Evolutionary conservation across 805 yeast species (phyloP).

Genomic region (Candida arabinofermentans): DNA sequence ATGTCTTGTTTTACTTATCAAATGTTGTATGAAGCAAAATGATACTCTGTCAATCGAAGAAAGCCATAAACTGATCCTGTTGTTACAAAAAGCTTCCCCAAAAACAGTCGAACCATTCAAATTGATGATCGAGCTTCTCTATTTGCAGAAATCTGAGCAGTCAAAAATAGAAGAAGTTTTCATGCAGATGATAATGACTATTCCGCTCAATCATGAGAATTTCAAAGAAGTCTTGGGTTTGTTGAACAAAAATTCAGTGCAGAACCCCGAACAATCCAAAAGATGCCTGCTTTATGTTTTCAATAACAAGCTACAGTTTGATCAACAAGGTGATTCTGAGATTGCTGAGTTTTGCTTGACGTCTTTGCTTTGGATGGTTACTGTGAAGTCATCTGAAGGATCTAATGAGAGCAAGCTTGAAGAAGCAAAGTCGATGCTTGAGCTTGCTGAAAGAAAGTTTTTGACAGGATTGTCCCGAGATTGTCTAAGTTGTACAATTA

Average conservation of each 20-base stretch:
- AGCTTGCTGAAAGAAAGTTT: slow-evolving; percentile 27
- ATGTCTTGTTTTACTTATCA: slow-evolving; percentile 23
- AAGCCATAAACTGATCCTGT: slow-evolving; percentile 20
- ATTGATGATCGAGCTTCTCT: slow-evolving; percentile 24
- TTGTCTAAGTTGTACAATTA: slow-evolving; percentile 30
- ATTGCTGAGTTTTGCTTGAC: slow-evolving; percentile 10
- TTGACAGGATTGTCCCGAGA: slow-evolving; percentile 23
- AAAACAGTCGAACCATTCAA: slow-evolving; percentile 30
- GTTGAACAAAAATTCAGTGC: slow-evolving; percentile 14
- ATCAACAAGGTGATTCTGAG: background rate
- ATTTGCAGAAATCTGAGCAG: slow-evolving; percentile 6
- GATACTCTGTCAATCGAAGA: slow-evolving; percentile 6
- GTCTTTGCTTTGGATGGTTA: slow-evolving; percentile 20
- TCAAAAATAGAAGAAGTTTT: slow-evolving; percentile 27
- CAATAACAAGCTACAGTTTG: slow-evolving; percentile 26
- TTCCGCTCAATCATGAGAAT: slow-evolving; percentile 21
- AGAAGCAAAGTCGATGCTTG: slow-evolving; percentile 22
- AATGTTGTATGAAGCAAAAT: slow-evolving; percentile 26
- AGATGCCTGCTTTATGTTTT: slow-evolving; percentile 34
- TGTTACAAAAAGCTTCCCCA: slow-evolving; percentile 26
- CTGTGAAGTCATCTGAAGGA: slow-evolving; percentile 16
- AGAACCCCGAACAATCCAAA: slow-evolving; percentile 25
- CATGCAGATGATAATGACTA: slow-evolving; percentile 34
- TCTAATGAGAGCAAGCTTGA: slow-evolving; percentile 7
- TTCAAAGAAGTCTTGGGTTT: slow-evolving; percentile 6